These are phyloP conservation scores for Chlorella sorokiniana DNA, from an alignment of 139 green algal species.

Conservation along the genomic window DNA sequence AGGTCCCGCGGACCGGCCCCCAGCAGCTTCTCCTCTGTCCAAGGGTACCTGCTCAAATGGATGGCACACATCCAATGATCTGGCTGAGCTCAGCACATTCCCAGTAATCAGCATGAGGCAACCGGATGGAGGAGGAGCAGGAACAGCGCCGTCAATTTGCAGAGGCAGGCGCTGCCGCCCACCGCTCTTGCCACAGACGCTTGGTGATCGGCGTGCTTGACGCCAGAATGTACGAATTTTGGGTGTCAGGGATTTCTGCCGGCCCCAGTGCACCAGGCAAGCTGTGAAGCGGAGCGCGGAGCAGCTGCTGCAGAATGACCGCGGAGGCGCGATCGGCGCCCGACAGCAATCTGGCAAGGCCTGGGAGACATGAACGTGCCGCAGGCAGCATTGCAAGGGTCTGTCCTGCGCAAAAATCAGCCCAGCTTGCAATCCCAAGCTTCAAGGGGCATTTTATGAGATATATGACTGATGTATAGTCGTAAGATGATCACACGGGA, in stretches of 20 bases:
- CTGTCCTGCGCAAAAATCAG: no score
- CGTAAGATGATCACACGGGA: no score
- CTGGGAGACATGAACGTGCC: background rate
- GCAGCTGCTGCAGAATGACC: background rate
- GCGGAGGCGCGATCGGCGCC: no score
- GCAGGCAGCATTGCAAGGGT: no score
- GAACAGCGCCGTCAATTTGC: background rate
- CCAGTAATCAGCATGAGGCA: background rate
- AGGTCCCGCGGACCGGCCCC: background rate
- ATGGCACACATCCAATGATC: background rate
- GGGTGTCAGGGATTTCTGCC: background rate
- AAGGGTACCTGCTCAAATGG: background rate
- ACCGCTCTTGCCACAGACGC: conserved; percentile 36
- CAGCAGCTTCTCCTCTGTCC: conserved; percentile 20
- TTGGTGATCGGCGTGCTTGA: conserved; percentile 69
- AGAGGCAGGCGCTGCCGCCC: background rate
- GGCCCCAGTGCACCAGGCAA: background rate
- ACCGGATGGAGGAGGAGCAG: background rate
- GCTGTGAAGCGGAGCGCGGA: background rate
- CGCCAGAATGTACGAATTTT: conserved; percentile 40
- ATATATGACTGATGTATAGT: no score
- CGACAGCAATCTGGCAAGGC: background rate
- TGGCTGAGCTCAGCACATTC: no score
- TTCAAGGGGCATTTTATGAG: no score
- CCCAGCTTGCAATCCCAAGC: no score